Conservation (phyloP, 768 basidiomycete species). For the Auriscalpium microsporum region DNA sequence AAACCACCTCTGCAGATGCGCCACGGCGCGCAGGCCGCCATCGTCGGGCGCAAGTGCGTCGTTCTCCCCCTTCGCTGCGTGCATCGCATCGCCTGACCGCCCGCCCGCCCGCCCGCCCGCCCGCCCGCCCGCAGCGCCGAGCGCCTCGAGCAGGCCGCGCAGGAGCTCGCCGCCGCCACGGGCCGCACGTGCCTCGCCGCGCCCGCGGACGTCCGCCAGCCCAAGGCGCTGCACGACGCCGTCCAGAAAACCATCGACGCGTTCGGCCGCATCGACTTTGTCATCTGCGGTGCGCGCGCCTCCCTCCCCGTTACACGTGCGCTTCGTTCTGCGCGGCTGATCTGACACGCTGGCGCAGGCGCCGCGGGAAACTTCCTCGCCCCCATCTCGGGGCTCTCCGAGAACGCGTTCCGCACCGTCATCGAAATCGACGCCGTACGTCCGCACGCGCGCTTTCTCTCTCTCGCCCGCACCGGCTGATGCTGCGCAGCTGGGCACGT, state of each 20-base stretch:
- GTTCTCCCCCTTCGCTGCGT: too few species aligned
- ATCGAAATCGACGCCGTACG: conserved; percentile 87
- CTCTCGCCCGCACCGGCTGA: too few species aligned
- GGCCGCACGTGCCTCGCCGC: conserved; percentile 63
- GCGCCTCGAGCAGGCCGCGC: conserved; percentile 59
- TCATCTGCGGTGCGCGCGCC: conserved; percentile 71
- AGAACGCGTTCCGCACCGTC: conserved; percentile 88
- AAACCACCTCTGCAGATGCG: conserved; percentile 57
- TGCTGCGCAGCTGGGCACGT: conserved; percentile 86
- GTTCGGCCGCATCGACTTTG: conserved; percentile 89
- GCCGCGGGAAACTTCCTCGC: conserved; percentile 96
- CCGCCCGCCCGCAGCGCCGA: conserved; percentile 60
- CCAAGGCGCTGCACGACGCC: conserved; percentile 58
- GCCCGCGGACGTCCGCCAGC: conserved; percentile 78
- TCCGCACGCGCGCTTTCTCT: conserved; percentile 9
- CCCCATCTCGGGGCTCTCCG: conserved; percentile 73
- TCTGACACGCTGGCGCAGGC: conserved; percentile 36
- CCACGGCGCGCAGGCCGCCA: conserved; percentile 73
- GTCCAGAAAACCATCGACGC: conserved; percentile 64
- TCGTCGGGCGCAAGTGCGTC: conserved; percentile 83
- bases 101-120: too few species aligned
- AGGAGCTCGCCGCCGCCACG: conserved; percentile 61
- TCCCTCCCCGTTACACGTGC: neutral
- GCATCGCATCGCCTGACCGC: too few species aligned
- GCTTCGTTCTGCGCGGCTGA: too few species aligned